phyloP scores from a whole-genome alignment of 768 basidiomycete genomes.

The Paxillus rubicundulus region DNA sequence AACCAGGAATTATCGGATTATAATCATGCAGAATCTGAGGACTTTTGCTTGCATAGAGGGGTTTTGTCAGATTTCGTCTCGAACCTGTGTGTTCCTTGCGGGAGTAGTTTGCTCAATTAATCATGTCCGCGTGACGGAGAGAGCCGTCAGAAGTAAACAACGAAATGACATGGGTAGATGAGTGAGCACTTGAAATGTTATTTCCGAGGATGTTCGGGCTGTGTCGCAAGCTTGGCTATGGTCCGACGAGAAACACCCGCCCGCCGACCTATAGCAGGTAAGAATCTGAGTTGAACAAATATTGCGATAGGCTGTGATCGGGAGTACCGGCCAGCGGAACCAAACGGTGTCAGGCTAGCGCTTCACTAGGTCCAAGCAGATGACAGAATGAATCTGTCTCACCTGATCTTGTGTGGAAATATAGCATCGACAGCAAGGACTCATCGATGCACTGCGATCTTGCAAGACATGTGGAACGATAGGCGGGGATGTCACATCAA shows the following conservation, averaged over 20 bases:
- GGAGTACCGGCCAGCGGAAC: no score
- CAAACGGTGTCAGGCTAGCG: not conserved
- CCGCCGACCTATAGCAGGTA: not conserved
- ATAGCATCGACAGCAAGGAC: not conserved
- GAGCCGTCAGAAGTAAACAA: not conserved
- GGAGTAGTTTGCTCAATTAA: slow-evolving; percentile 2
- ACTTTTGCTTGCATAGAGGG: slow-evolving; percentile 1
- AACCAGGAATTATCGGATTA: not conserved
- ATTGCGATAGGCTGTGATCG: not conserved
- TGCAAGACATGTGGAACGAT: slow-evolving; percentile 7
- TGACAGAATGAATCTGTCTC: not conserved
- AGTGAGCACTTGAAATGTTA: not conserved
- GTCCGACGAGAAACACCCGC: not conserved
- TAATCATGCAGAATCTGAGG: slow-evolving; percentile 7
- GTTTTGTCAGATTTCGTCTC: not conserved
- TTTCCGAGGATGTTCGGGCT: slow-evolving; percentile 15
- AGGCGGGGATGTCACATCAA: slow-evolving; percentile 3
- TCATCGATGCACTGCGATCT: not conserved
- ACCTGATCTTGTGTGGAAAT: not conserved
- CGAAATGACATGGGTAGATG: not conserved
- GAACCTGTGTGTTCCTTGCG: slow-evolving; percentile 7
- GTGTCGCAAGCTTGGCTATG: not conserved
- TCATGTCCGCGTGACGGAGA: slow-evolving; percentile 1
- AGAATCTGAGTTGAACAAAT: not conserved
- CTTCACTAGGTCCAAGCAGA: not conserved